Base-by-base conservation (phyloP, 116 monocot genomes). In the Dioscorea cayenensis region DNA sequence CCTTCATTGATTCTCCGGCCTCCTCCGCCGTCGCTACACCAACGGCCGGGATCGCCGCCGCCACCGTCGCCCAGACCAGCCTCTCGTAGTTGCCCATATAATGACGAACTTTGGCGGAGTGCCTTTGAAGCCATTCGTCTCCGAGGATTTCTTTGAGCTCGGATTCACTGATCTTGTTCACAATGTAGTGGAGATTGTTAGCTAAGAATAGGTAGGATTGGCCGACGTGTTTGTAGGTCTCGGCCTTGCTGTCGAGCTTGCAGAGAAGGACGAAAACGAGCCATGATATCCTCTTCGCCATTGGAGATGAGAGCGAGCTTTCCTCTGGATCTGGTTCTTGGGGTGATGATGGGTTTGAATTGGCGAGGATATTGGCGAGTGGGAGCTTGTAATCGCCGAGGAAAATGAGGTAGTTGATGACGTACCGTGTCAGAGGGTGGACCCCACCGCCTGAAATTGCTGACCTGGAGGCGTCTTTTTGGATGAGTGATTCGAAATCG, bases 191-290 rank as follows among this genome's bases (percentile, higher is more conserved):
- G 13, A 91, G 64, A 62, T 91, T 91, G 83, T 85, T 91, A 12
- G 82, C 79, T 6, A 91, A 82, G 66, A 87, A 91, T 50, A 87
- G 76, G 63, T 91, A 87, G 9, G 87, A 80, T 28, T 85, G 72
- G 0, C 82, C 63, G 20, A 51, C 74, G 0, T 84, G 73, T 16
- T 76, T 67, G 76, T 83, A 87, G 27, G 67, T 13, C 64, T 78
- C 76, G 20, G 87, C 82, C 71, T 91, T 91, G 50, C 67, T 52
- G 71, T 91, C 91, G 28, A 91, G 70, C 74, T 85, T 91, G 76
- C 85, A 87, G 36, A 91, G 71, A 14, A 91, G 71, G 28, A 87
- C 73, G 21, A 85, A 70, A 6, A 87, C 55, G 11, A 91, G 77
- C 87, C 91, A 87, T 9, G 84, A 83, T 10, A 43, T 43, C 16